Evolutionary conservation across 306 rosid species (phyloP), one percentile per base, ranked within the genome.

Genomic region (Lathyrus sativus): DNA sequence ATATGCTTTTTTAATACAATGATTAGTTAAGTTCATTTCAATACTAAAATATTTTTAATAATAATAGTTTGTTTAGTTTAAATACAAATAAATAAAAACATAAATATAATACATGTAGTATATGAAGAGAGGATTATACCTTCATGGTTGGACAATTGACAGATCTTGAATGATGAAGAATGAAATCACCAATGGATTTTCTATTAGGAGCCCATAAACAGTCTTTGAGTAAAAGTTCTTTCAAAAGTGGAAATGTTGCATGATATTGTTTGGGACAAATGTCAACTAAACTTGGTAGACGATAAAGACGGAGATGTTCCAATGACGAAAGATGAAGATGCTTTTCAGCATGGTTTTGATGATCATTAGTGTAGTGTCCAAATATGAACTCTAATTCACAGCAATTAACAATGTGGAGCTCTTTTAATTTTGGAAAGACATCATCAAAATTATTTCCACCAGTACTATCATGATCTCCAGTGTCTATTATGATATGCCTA

Each of bases 221-320:
- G 22, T 19, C 22, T 19, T 1, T 0, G 22, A 33, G 5, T 2
- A 0, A 0, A 50, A 67, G 3, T 0, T 1, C 2, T 4, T 2
- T 11, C 33, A 49, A 17, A 31, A 7, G 1, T 15, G 46, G 48
- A 4, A n/a, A 53, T 0, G 39, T 22, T 13, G 29, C 6, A 2
- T 33, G 3, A 39, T 38, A 19, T 1, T n/a, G 24, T 8, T 19
- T 12, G 0, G 53, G 6, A 18, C 11, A 54, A 11, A 53, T 24
- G 54, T 28, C 13, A 0, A 37, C n/a, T 4, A 53, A 4, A 54
- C 11, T 37, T 24, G 26, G 35, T 1, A 68, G 51, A 0, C 7
- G 0, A 0, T 0, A 0, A 15, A 54, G 42, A 2, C 0, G 0
- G 11, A 68, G 54, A 3, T 0, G 0, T 39, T 39, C 5, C 53